A percentile compares a stretch with the other conserved stretches of the same genome.
Evolutionary conservation across 495 filamentous ascomycete genomes (phyloP).

Genomic region (Cercophora newfieldiana): DNA sequence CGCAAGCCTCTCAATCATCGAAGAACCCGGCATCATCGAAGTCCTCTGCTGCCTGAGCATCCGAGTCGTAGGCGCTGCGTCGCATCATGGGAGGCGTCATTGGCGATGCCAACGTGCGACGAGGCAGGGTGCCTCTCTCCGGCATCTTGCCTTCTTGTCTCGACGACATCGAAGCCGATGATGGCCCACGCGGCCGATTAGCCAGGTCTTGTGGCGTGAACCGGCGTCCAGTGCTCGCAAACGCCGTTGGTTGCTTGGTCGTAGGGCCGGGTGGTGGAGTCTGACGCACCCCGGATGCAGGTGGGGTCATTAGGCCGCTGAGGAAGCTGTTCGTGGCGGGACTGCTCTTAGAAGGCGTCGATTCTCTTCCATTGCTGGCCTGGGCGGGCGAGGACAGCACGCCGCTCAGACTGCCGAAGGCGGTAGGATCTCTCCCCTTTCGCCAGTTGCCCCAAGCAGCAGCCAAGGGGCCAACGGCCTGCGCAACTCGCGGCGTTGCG

Average conservation of each 20-base stretch:
- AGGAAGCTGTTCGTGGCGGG: slow-evolving; percentile 49
- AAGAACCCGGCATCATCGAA: slow-evolving; percentile 60
- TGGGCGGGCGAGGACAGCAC: slow-evolving; percentile 43
- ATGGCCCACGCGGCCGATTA: slow-evolving; percentile 45
- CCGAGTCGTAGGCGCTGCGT: slow-evolving; percentile 67
- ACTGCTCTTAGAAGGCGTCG: slow-evolving; percentile 65
- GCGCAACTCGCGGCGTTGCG: slow-evolving; percentile 73
- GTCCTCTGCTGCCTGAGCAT: slow-evolving; percentile 60
- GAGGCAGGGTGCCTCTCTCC: slow-evolving; percentile 35
- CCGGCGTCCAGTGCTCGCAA: slow-evolving; percentile 52
- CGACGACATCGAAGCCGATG: slow-evolving; percentile 20
- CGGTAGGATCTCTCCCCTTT: slow-evolving; percentile 70
- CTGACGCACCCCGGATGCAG: slow-evolving; percentile 64
- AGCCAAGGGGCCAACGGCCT: slow-evolving; percentile 74
- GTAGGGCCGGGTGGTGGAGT: slow-evolving; percentile 50
- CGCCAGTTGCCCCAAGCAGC: slow-evolving; percentile 72
- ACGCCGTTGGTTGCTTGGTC: slow-evolving; percentile 49
- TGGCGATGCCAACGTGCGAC: slow-evolving; percentile 45
- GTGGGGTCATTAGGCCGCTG: slow-evolving; percentile 81
- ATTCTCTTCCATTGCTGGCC: slow-evolving; percentile 37
- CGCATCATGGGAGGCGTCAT: slow-evolving; percentile 71
- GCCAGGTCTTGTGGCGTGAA: slow-evolving; percentile 51
- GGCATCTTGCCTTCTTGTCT: slow-evolving; percentile 42
- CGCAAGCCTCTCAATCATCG: slow-evolving; percentile 44
- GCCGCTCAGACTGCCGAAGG: slow-evolving; percentile 40